Evolutionary conservation across 192 early-diverging fungal genomes (phyloP), one percentile per base, ranked within the genome.

Genomic region (Backusella luteola): DNA sequence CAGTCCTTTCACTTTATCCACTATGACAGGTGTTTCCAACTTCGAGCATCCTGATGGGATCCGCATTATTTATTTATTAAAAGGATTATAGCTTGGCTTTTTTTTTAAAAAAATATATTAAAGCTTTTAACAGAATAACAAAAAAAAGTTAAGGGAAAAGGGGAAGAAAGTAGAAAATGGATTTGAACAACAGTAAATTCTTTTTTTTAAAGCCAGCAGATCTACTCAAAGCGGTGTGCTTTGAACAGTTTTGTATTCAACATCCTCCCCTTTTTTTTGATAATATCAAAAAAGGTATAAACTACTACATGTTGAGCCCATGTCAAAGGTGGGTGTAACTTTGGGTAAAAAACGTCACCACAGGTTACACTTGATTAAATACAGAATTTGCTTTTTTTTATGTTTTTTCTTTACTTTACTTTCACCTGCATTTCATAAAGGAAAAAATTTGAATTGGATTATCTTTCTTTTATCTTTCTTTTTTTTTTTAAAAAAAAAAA

Each of bases 11-110:
- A 83, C 73, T 76, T 73, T 83, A 70, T 83, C 81, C 14, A 79
- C 29, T 53, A 79, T 79, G 5, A 73, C 42, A 21, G 42, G 19
- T 67, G 49, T 73, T 42, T 70, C 75, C 11, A 77, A 66, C 66
- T 72, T 83, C 5, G 81, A 81, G 32, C 80, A 81, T 15, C 80
- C 80, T 38, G 80, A 81, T n/a, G 80, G 80, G 36, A 81, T 77
- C 32, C 76, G 39, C 78, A 79, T 79, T n/a, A 34, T 78, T 21
- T 38, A 44, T 66, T 15, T 42, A 46, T 67, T 11, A 36, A 66
- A 26, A 67, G 21, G 23, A 53, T 23, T 17, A 17, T 14, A 69
- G 26, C 63, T 63, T 71, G 4, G 11, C 1, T n/a, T n/a, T 29
- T 63, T 12, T 63, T 29, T 14, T 6, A 4, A n/a, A n/a, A n/a